These are phyloP conservation scores for Diutina pseudorugosa DNA, from an alignment of 1,139 yeast genomes.

Conservation along the genomic window DNA sequence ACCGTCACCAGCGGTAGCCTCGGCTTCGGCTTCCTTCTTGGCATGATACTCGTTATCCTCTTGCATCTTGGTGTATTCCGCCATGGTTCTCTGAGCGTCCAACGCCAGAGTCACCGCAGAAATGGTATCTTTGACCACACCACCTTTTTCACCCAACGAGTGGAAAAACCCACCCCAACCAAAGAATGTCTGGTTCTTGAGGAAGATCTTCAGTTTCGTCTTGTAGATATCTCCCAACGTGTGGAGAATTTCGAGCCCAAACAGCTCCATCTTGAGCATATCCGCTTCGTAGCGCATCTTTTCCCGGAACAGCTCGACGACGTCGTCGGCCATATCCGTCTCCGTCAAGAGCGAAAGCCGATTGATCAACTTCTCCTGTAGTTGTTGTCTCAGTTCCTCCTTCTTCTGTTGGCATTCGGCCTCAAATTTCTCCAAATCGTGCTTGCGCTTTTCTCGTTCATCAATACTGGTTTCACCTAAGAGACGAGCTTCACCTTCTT, in stretches of 20 bases:
- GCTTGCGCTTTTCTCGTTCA: conserved; percentile 33
- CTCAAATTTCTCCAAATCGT: conserved; percentile 42
- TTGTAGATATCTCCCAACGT: conserved; percentile 71
- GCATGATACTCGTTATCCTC: conserved; percentile 43
- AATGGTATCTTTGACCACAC: conserved; percentile 74
- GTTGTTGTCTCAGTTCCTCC: conserved; percentile 12
- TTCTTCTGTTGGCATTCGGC: conserved; percentile 22
- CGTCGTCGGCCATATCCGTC: conserved; percentile 60
- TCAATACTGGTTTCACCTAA: not conserved
- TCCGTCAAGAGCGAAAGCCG: conserved; percentile 73
- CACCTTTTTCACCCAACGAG: conserved; percentile 78
- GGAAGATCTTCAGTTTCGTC: conserved; percentile 49
- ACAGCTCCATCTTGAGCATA: conserved; percentile 82
- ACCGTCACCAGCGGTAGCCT: conserved; percentile 14
- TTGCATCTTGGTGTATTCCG: conserved; percentile 64
- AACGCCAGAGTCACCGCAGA: conserved; percentile 75
- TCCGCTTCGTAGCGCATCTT: conserved; percentile 80
- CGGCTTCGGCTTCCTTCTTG: conserved; percentile 24
- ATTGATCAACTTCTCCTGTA: conserved; percentile 20
- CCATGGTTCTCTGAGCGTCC: conserved; percentile 85
- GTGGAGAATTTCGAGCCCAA: conserved; percentile 83
- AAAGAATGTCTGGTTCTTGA: conserved; percentile 50
- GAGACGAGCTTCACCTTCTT: conserved; percentile 5
- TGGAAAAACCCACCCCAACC: conserved; percentile 71
- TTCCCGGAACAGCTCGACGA: conserved; percentile 53